Base-by-base conservation (phyloP, 495 filamentous ascomycete species). In the Hypoxylon fragiforme region DNA sequence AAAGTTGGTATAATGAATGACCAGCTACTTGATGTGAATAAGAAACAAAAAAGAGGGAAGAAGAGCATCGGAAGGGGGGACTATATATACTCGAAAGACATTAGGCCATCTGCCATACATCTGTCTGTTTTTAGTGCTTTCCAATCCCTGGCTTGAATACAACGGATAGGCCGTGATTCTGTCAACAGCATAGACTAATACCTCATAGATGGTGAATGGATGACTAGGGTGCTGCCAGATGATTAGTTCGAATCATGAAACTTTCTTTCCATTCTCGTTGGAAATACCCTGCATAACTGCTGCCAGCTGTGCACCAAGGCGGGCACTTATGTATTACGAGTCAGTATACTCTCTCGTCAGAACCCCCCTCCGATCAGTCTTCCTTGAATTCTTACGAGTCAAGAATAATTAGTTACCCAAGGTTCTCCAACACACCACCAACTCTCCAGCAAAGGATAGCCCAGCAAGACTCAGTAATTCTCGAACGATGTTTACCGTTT, bases 161-260 rank as follows among this genome's bases (percentile, higher is more conserved):
- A n/a, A 7, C 14, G 18, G 20, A 7, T 4, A 3, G 22, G 12
- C 9, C 18, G 2, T 1, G 37, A 9, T n/a, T n/a, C n/a, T n/a
- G 0, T 28, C 38, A 34, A 45, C 34, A 57, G 21, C 45, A 15
- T 31, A n/a, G n/a, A 41, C 46, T 11, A 56, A 44, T 31, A 38
- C 39, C 31, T 38, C 52, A 44, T 49, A n/a, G 3, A 1, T 12
- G 35, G 4, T 38, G 36, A 22, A 18, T 30, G 15, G 18, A 14
- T 30, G 11, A 31, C 37, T 48, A 36, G 2, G 31, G 22, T 3
- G 5, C 9, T 3, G 34, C 15, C 16, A 1, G 14, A 22, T 31
- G 18, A 7, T 16, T 16, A 13, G 9, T n/a, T 50, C 40, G 54
- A 57, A 50, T 57, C 54, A 45, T 57, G 45, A 13, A 7, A 20